Evolutionary conservation across 345 rosid genomes (phyloP), one percentile per base, ranked within the genome.

Genomic region (Heritiera littoralis): DNA sequence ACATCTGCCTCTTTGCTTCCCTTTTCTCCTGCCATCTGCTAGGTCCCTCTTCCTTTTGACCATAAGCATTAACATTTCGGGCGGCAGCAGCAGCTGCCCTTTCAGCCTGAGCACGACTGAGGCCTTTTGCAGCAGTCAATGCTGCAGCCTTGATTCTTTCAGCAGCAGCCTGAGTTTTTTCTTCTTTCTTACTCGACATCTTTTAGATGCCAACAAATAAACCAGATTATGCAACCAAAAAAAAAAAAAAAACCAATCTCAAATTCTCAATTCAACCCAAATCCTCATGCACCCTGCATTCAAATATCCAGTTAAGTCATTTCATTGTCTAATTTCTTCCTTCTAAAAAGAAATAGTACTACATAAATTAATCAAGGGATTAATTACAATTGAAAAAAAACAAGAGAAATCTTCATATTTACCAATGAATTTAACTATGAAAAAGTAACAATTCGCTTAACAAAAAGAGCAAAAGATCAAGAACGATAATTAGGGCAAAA

Each of bases 21-120:
- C 98, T 86, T 72, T 96, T 96, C 90, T 96, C 99, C 83, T 96
- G 99, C 99, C 97, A 94, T 83, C 99, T 74, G 76, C 99, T 96
- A 0, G 98, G 99, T 76, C 99, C 99, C 89, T 96, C 99, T 85
- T 96, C 99, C 88, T 96, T 96, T 77, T 96, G 98, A 43, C 99
- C 99, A 54, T 96, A 94, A 4, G 98, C 98, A 81, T 96, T 96
- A 14, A 96, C 99, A 83, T 96, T 96, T 6, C 98, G 86, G 0
- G 95, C 93, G 1, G 99, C 99, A 1, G 99, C 99, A 40, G 97
- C 67, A 0, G 99, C 99, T 0, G 98, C 99, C 70, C 98, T 78
- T 76, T 96, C 99, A 0, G 99, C 99, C 90, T 96, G 99, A 11
- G 99, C 94, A 38, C 98, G 97, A 74, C 99, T 96, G 11, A 96